Evolutionary conservation across 768 basidiomycete species (phyloP).

Genomic region (Sutorius australiensis): DNA sequence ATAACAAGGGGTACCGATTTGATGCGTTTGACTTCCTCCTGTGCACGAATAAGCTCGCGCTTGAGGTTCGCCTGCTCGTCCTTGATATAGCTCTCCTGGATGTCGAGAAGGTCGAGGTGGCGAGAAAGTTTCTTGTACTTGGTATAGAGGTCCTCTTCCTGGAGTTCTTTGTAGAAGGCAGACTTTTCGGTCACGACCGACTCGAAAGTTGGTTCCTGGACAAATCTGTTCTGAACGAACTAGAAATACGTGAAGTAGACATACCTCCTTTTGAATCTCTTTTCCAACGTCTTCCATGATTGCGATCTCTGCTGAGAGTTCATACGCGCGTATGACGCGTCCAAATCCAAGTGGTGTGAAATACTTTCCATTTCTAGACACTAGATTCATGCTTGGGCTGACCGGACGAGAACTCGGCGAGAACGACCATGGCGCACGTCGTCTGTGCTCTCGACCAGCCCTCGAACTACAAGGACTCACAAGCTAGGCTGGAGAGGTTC

Average conservation of each 20-base stretch:
- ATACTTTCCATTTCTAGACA: constrained; percentile 21
- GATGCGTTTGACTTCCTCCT: constrained; percentile 99
- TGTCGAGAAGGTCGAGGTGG: constrained; percentile 92
- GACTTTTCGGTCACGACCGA: constrained; percentile 87
- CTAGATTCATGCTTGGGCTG: background rate
- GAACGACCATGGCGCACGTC: constrained; percentile 73
- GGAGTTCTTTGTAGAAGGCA: constrained; percentile 79
- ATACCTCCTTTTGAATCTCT: constrained; percentile 74
- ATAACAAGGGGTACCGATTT: constrained; percentile 98
- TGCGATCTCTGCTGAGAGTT: constrained; percentile 12
- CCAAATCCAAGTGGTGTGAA: constrained; percentile 27
- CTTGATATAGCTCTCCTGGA: constrained; percentile 95
- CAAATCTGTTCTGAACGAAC: background rate
- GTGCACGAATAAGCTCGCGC: constrained; percentile 95
- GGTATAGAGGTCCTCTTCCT: constrained; percentile 90
- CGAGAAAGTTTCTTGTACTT: constrained; percentile 96
- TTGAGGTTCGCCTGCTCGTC: constrained; percentile 98
- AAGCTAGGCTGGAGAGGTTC: constrained; percentile 72
- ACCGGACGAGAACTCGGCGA: background rate
- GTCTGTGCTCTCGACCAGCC: constrained; percentile 85
- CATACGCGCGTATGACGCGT: constrained; percentile 27
- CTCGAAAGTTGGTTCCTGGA: constrained; percentile 86
- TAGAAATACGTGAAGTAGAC: constrained; percentile 22
- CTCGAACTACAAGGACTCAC: constrained; percentile 96
- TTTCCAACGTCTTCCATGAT: constrained; percentile 90